Evolutionary conservation across 2,329 filamentous ascomycete genomes (phyloP).

Genomic region (Penicillium sp.): DNA sequence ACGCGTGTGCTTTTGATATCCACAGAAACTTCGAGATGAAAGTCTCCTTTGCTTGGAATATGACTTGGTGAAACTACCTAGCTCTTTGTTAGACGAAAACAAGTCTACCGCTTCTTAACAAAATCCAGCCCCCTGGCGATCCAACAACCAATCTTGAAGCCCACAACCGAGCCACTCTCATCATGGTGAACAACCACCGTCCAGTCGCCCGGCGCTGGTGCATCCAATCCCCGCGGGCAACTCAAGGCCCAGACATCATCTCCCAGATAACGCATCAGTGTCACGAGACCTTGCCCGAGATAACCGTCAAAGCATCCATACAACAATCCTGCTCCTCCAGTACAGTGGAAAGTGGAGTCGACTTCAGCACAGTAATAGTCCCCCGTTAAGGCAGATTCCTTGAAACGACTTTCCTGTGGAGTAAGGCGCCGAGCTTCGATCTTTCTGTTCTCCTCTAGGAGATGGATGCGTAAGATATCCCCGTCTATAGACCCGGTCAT

Average conservation of each 20-base stretch:
- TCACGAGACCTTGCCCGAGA: constrained; percentile 44
- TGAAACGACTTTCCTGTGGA: constrained; percentile 13
- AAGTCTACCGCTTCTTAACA: constrained; percentile 9
- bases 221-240: constrained; percentile 48
- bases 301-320: constrained; percentile 51
- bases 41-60: too few species aligned
- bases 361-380: constrained; percentile 42
- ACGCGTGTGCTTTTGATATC: too few species aligned
- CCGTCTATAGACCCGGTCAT: constrained; percentile 38
- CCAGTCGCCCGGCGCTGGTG: constrained; percentile 50
- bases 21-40: too few species aligned
- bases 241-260: constrained; percentile 46
- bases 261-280: constrained; percentile 45
- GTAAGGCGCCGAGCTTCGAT: constrained; percentile 30
- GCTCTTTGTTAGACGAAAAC: too few species aligned
- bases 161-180: constrained; percentile 28
- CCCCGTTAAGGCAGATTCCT: constrained; percentile 30
- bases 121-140: constrained; percentile 38
- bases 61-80: too few species aligned
- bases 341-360: constrained; percentile 44
- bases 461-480: constrained; percentile 34
- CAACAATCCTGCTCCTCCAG: constrained; percentile 42
- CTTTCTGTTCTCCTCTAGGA: constrained; percentile 35
- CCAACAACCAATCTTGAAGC: constrained; percentile 48
- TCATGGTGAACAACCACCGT: constrained; percentile 44